phyloP scores from a whole-genome alignment of 768 basidiomycete species.

The Lentinus tigrinus region DNA sequence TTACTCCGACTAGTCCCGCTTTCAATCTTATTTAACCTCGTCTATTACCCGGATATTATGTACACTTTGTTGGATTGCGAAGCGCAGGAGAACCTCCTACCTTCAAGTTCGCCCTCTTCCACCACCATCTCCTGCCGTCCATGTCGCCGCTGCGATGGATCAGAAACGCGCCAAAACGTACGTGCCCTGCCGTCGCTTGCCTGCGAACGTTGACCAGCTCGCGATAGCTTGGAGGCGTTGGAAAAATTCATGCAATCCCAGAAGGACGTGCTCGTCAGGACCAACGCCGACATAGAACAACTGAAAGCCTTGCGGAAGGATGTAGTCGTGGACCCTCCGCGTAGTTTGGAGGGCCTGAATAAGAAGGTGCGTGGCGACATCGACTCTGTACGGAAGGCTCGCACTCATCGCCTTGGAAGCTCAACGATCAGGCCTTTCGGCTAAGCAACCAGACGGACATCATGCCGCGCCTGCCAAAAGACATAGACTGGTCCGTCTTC shows the following conservation, averaged over 20 bases:
- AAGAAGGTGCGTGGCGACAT: conserved; percentile 36
- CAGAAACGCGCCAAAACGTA: conserved; percentile 29
- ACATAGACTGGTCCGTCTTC: conserved; percentile 65
- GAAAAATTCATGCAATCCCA: conserved; percentile 64
- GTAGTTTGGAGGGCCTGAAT: conserved; percentile 31
- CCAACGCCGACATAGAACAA: conserved; percentile 60
- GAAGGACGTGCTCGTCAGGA: conserved; percentile 54
- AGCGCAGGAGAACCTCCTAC: too few species aligned
- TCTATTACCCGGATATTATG: too few species aligned
- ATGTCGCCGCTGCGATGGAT: conserved; percentile 25
- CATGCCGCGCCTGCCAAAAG: conserved; percentile 42
- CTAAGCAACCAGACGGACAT: conserved; percentile 48
- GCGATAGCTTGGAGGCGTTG: conserved; percentile 59
- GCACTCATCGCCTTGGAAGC: conserved; percentile 18
- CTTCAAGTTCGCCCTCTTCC: too few species aligned
- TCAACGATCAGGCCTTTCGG: conserved; percentile 32
- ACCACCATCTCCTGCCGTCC: conserved; percentile 7
- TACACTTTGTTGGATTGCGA: too few species aligned
- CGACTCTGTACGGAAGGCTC: not conserved
- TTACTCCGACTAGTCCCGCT: too few species aligned
- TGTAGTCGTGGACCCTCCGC: conserved; percentile 34
- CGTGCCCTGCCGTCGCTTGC: not conserved
- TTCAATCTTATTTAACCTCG: too few species aligned
- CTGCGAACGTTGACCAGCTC: not conserved
- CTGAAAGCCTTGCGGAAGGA: conserved; percentile 47